These are phyloP conservation scores for Litsea cubeba DNA, from an alignment of 164 flowering plant species.

Conservation along the genomic window DNA sequence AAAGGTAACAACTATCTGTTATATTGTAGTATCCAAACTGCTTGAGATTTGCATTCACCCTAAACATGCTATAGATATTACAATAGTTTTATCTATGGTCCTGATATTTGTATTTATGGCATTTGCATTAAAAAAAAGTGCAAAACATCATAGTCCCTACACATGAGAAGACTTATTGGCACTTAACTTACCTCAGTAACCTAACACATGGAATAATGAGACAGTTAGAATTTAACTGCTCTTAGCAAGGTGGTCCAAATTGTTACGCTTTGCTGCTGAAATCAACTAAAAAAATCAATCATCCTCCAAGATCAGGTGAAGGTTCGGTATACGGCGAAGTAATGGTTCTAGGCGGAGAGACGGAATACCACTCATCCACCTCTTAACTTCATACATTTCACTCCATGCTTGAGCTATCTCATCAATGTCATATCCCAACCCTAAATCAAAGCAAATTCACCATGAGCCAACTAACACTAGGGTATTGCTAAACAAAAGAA, in stretches of 20 bases:
- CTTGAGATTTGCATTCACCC: too few relatives aligned
- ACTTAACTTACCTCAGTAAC: background rate
- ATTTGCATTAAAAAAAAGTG: too few relatives aligned
- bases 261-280: background rate
- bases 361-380: conserved; percentile 54
- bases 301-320: conserved; percentile 52
- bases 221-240: background rate
- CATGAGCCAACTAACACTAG: background rate
- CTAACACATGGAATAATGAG: background rate
- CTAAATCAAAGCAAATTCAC: conserved; percentile 29
- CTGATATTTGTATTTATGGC: too few relatives aligned
- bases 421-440: conserved; percentile 71
- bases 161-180: background rate
- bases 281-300: conserved; percentile 20
- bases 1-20: too few relatives aligned
- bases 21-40: too few relatives aligned
- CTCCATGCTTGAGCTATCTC: conserved; percentile 92
- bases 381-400: conserved; percentile 83
- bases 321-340: conserved; percentile 53
- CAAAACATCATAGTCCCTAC: too few relatives aligned
- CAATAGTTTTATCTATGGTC: too few relatives aligned
- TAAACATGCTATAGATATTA: too few relatives aligned
- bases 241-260: background rate
- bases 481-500: too few relatives aligned
- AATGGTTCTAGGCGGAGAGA: conserved; percentile 79